Evolutionary conservation across 1,139 yeast genomes (phyloP).

Genomic region (Eremothecium coryli): DNA sequence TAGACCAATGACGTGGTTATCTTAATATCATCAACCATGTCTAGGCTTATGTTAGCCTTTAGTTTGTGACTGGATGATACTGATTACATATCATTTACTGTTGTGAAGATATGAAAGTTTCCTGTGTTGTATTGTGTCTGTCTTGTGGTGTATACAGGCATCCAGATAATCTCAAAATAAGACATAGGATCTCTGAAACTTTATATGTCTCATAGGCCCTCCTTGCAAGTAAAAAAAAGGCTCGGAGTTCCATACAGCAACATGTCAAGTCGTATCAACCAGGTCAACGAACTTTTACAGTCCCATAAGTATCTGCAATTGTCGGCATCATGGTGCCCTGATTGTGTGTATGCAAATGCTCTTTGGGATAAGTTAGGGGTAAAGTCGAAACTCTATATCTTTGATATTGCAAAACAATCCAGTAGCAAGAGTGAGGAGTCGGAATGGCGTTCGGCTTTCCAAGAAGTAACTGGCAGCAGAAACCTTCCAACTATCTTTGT

Average conservation of each 20-base stretch:
- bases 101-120: no score
- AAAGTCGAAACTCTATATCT: slow-evolving; percentile 39
- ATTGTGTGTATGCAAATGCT: slow-evolving; percentile 53
- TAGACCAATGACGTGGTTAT: no score
- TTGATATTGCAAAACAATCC: slow-evolving; percentile 49
- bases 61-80: no score
- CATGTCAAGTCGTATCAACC: slow-evolving; percentile 22
- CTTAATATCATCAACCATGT: no score
- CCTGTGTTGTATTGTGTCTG: no score
- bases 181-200: no score
- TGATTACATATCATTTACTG: no score
- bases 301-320: slow-evolving; percentile 46
- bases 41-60: no score
- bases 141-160: no score
- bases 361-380: slow-evolving; percentile 47
- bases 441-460: slow-evolving; percentile 51
- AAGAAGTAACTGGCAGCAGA: slow-evolving; percentile 50
- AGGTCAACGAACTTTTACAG: slow-evolving; percentile 40
- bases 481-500: slow-evolving; percentile 68
- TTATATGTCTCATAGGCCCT: no score
- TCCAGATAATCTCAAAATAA: no score
- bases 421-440: slow-evolving; percentile 42
- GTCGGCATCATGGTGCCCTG: slow-evolving; percentile 72
- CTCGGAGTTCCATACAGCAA: neutral
- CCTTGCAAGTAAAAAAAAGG: no score